phyloP scores from a whole-genome alignment of 2,329 filamentous ascomycete species.

The Alternaria dauci region DNA sequence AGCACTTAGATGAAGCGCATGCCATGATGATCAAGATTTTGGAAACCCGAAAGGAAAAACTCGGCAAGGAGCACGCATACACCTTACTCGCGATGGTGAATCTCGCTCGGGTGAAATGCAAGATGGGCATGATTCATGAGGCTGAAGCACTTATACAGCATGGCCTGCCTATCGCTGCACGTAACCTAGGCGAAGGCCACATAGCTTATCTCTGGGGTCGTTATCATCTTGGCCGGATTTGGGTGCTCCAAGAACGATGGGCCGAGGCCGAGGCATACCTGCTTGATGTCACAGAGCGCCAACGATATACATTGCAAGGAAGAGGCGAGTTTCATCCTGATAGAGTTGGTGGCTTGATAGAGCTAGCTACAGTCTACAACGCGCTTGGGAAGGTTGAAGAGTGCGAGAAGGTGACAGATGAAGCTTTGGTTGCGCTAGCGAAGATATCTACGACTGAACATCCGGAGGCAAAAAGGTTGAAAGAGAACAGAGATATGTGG shows the following conservation, averaged over 20 bases:
- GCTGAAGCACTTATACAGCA: slow-evolving; percentile 25
- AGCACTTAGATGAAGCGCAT: slow-evolving; percentile 4
- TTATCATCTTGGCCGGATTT: slow-evolving; percentile 11
- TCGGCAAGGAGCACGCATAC: slow-evolving; percentile 38
- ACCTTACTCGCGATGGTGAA: slow-evolving; percentile 36
- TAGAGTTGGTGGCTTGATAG: slow-evolving; percentile 18
- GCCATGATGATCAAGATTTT: slow-evolving; percentile 21
- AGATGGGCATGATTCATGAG: slow-evolving; percentile 24
- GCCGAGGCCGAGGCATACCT: slow-evolving; percentile 15
- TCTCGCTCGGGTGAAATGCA: slow-evolving; percentile 27
- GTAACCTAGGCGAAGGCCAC: slow-evolving; percentile 30
- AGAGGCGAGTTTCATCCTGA: slow-evolving; percentile 17
- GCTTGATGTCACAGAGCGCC: slow-evolving; percentile 16
- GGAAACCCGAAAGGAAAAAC: slow-evolving; percentile 20
- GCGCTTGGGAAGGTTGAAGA: slow-evolving; percentile 4
- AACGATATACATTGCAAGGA: slow-evolving; percentile 9
- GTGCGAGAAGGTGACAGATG: slow-evolving; percentile 4
- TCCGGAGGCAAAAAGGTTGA: slow-evolving; percentile 3
- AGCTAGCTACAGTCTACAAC: slow-evolving; percentile 14
- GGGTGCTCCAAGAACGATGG: slow-evolving; percentile 17
- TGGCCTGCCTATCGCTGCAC: slow-evolving; percentile 24
- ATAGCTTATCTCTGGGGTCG: slow-evolving; percentile 22
- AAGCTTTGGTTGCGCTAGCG: slow-evolving; percentile 4
- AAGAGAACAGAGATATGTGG: background rate
- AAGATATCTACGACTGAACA: slow-evolving; percentile 7